These are phyloP conservation scores for Colletotrichum sp. DNA, from an alignment of 2,329 filamentous ascomycete species.

Conservation along the genomic window DNA sequence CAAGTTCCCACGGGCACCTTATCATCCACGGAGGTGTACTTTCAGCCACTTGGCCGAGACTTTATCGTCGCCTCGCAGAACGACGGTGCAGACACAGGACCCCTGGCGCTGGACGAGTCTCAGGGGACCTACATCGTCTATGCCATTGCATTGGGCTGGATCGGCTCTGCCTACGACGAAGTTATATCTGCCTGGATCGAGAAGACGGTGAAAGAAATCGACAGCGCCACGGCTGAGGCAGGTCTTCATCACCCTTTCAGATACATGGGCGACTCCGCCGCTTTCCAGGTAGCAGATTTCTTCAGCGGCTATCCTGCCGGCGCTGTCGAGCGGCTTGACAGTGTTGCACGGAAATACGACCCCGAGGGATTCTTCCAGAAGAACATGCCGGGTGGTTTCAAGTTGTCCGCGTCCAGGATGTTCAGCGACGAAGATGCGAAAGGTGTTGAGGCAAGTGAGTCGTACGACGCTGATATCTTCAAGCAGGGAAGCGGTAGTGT, in stretches of 20 bases:
- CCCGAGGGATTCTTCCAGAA: background rate
- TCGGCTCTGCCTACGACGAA: background rate
- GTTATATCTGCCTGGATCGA: background rate
- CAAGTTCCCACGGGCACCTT: fast-evolving
- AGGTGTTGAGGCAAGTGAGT: fast-evolving
- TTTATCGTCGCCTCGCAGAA: background rate
- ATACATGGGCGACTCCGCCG: background rate
- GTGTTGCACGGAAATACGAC: background rate
- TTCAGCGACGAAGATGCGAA: fast-evolving
- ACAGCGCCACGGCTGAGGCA: background rate
- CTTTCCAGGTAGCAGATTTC: background rate
- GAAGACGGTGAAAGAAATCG: background rate
- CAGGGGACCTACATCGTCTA: background rate
- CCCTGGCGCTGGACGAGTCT: background rate
- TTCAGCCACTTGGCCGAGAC: background rate
- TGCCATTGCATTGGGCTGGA: background rate
- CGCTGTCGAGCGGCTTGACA: background rate
- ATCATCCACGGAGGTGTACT: background rate
- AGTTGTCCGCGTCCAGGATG: no score
- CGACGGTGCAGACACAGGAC: background rate
- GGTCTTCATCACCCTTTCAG: background rate
- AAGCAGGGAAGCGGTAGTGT: no score
- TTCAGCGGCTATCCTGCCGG: background rate
- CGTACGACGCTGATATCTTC: fast-evolving
- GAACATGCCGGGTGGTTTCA: background rate